Percentiles rank a stretch among this genome's conserved stretches.
Conservation (phyloP, 23 red algal species). For the Cyanidium caldarium region DNA sequence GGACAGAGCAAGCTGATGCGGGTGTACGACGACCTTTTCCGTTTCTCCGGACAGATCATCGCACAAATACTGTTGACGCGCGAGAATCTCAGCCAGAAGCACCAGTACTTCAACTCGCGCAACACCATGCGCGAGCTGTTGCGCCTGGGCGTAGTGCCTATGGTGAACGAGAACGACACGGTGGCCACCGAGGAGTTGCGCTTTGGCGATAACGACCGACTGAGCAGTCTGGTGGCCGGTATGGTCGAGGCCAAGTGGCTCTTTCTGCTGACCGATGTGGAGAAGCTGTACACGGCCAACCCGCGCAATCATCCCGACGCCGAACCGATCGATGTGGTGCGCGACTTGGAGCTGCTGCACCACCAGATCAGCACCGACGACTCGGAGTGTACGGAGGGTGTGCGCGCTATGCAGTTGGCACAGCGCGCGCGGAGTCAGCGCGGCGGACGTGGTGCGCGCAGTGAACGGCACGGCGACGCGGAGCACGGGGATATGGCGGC, state of each 20-base stretch:
- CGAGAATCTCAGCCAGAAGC: constrained; percentile 48
- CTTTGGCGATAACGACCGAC: constrained; percentile 19
- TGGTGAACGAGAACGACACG: constrained; percentile 22
- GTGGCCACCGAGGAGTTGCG: constrained; percentile 17
- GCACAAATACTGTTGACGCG: constrained; percentile 83
- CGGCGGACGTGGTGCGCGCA: no score
- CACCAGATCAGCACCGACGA: neutral
- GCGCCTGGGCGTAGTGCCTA: constrained; percentile 28
- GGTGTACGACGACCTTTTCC: constrained; percentile 66
- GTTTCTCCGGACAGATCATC: constrained; percentile 43
- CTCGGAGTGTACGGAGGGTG: neutral
- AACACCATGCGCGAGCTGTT: constrained; percentile 70
- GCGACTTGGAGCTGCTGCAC: constrained; percentile 24
- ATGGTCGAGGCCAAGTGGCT: constrained; percentile 77
- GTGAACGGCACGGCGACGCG: neutral
- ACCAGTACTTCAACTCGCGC: constrained; percentile 75
- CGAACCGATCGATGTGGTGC: constrained; percentile 62
- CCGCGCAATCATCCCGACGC: constrained; percentile 41
- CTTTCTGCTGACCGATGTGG: constrained; percentile 94
- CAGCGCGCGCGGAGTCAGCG: no score
- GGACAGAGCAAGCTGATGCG: constrained; percentile 82
- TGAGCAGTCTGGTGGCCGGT: constrained; percentile 62
- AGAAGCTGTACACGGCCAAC: constrained; percentile 84
- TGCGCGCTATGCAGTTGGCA: no score
- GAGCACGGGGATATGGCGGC: neutral